Evolutionary conservation across 1,284 basidiomycete genomes (phyloP), one percentile per base, ranked within the genome.

Genomic region (Gomphus sp.): DNA sequence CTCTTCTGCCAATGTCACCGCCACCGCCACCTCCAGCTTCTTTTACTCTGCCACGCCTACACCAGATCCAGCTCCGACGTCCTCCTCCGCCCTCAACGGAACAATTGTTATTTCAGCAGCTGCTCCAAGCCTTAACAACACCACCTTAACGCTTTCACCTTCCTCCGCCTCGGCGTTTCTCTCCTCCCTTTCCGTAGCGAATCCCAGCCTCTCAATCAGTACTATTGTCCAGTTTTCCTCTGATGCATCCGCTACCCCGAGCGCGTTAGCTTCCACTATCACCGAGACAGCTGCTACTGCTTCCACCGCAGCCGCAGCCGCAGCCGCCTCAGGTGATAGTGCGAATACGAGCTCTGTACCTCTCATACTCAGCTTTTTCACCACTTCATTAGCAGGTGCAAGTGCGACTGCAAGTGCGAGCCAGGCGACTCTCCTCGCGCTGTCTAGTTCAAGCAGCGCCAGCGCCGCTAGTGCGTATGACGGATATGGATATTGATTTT

Each of bases 91-190:
- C 25, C 44, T 65, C 1, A 64, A 61, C 41, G 58, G 70, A 5
- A 67, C 12, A 1, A 64, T 69, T 2, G 55, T 64, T 2, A 57
- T 62, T 36, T 52, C 44, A 12, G 14, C 41, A 6, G 58, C 52
- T 8, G 64, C 65, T 16, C 44, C 66, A 0, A 65, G 65, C 16
- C 70, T 72, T 3, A 58, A 69, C 6, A 68, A 73, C n/a, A 65
- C 69, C 18, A 79, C 76, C 1, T 67, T 69, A n/a, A 79, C 76
- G 0, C 62, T 80, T 51, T 67, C 70, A 25, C 74, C 77, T 5
- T 66, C 73, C 5, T 71, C 76, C 39, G 78, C 76, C 4, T 70
- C 73, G 10, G 74, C 71, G 56, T 58, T 80, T 18, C 58, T 80
- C 28, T 58, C 57, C 12, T 58, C 57, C 16, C 37, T 58, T 6